Conservation (phyloP, 163 green algal species). For the Picocystis sp. region DNA sequence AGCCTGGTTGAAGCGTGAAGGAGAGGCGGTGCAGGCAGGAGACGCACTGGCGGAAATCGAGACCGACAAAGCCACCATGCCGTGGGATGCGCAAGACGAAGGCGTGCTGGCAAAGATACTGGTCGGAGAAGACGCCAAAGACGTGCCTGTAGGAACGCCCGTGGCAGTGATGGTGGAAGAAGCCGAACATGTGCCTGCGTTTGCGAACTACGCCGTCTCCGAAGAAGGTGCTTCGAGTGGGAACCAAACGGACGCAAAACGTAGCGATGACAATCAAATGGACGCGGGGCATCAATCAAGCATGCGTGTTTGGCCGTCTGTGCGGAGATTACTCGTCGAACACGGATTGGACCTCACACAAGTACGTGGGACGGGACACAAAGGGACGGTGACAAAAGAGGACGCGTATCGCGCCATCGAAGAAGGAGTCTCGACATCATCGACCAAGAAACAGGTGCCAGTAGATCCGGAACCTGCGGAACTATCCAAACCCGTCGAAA, state of each 20-base stretch:
- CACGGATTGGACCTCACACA: too few relatives aligned
- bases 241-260: background rate
- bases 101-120: slow-evolving; percentile 22
- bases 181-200: background rate
- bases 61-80: background rate
- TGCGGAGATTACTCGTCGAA: too few relatives aligned
- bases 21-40: slow-evolving; percentile 20
- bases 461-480: too few relatives aligned
- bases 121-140: slow-evolving; percentile 7
- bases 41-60: slow-evolving; percentile 17
- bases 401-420: too few relatives aligned
- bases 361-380: too few relatives aligned
- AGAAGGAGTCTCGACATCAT: too few relatives aligned
- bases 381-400: too few relatives aligned
- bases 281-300: too few relatives aligned
- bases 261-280: too few relatives aligned
- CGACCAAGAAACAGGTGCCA: too few relatives aligned
- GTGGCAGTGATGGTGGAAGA: slow-evolving; percentile 19
- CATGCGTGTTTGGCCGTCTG: too few relatives aligned
- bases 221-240: slow-evolving; percentile 13
- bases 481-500: too few relatives aligned
- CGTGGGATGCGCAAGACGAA: slow-evolving; percentile 31
- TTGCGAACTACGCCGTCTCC: background rate
- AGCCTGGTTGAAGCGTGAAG: slow-evolving; percentile 20
- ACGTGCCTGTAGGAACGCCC: slow-evolving; percentile 14